Conservation (phyloP, 2,329 filamentous ascomycete genomes). For the Coleophoma crateriformis region DNA sequence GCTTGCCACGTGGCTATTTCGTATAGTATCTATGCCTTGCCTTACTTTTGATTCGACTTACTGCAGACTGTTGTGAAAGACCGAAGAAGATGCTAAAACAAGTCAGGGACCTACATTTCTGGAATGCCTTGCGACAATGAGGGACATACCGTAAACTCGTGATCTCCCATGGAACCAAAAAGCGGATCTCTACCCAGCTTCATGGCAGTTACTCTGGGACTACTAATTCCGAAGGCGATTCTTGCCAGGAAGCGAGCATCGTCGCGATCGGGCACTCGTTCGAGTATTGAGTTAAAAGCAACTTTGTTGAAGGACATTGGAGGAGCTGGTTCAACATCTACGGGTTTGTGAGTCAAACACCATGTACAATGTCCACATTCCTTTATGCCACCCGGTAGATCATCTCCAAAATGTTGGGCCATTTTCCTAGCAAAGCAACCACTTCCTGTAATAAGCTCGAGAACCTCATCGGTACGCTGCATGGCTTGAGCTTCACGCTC, state of each 20-base stretch:
- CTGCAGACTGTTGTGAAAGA: background rate
- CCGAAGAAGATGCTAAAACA: background rate
- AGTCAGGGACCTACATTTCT: background rate
- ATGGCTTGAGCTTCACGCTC: constrained; percentile 48
- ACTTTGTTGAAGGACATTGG: constrained; percentile 31
- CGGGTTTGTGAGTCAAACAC: constrained; percentile 32
- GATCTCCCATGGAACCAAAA: constrained; percentile 49
- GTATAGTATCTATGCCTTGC: too few species aligned
- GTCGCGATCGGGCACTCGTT: constrained; percentile 39
- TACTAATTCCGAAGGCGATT: constrained; percentile 57
- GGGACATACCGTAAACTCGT: constrained; percentile 42
- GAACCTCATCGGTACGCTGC: constrained; percentile 41
- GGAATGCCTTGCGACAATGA: background rate
- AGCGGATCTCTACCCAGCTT: constrained; percentile 38
- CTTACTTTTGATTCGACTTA: background rate
- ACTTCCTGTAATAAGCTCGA: constrained; percentile 44
- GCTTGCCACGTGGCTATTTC: too few species aligned
- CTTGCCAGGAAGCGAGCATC: constrained; percentile 54
- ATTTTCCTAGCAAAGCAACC: constrained; percentile 47
- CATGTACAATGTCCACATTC: constrained; percentile 52
- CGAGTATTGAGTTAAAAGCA: constrained; percentile 38
- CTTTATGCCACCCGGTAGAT: constrained; percentile 32
- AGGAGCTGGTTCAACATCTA: constrained; percentile 33
- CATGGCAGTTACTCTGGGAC: constrained; percentile 44
- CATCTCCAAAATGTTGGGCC: constrained; percentile 53